Evolutionary conservation across 148 eudicot species (phyloP), one percentile per base, ranked within the genome.

Genomic region (Talinum fruticosum): DNA sequence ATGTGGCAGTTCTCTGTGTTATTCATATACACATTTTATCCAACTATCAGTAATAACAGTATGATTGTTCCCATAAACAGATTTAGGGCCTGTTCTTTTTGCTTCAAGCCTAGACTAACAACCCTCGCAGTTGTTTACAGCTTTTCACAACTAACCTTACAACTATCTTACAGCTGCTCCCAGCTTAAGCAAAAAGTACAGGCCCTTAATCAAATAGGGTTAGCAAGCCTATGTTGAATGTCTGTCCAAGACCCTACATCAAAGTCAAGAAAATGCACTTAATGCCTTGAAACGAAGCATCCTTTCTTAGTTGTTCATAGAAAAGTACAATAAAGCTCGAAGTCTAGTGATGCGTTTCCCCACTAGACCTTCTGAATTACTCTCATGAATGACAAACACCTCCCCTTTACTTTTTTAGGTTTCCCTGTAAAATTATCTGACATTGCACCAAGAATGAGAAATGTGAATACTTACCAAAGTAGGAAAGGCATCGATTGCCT

Each of bases 401-500:
- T 23, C 54, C 54, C 57, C 57, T 23, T 19, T 51, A 5, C 23
- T 23, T 57, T 4, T 57, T 10, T 57, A n/a, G n/a, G 26, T 57
- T 51, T 59, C 13, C 28, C 49, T 3, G 3, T 2, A n/a, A 32
- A 38, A 54, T 19, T 5, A 66, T 24, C 34, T 14, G 13, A 78
- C 59, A 73, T 78, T 61, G 54, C 38, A 73, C 33, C 8, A 10
- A 0, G 30, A 29, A n/a, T 73, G 24, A 76, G 38, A 51, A 59
- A 16, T 59, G 70, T 45, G 69, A 33, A 69, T 37, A 69, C 84
- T 85, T 89, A 91, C 99, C 97, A 96, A 84, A 29, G 91, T 79
- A 34, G 99, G 99, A 74, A 88, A 96, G 64, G 99, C 97, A 80
- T 89, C 97, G 76, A 91, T 96, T 33, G 99, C 93, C 77, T 90